Percentiles rank a stretch among this genome's conserved stretches.
phyloP scores from a whole-genome alignment of 2,329 filamentous ascomycete species.

The Bimuria novae-zelandiae region DNA sequence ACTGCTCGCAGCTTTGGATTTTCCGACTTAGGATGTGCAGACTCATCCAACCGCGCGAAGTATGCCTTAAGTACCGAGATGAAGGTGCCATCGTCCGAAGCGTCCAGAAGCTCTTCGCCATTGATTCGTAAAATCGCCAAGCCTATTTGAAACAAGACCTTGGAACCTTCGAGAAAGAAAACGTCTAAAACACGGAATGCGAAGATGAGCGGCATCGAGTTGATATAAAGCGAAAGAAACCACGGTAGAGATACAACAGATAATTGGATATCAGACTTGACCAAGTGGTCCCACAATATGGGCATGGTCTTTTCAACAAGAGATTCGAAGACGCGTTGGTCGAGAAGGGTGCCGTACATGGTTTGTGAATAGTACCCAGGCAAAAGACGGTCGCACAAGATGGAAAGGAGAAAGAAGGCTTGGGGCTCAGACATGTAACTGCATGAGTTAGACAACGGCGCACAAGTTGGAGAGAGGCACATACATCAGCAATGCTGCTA shows the following conservation, averaged over 20 bases:
- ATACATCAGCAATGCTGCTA: slow-evolving; percentile 90
- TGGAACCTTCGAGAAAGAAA: slow-evolving; percentile 97
- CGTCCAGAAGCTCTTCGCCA: slow-evolving; percentile 91
- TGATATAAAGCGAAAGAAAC: slow-evolving; percentile 98
- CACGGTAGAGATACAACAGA: slow-evolving; percentile 96
- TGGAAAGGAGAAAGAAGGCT: slow-evolving; percentile 90
- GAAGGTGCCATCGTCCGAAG: slow-evolving; percentile 92
- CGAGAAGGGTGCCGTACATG: slow-evolving; percentile 97
- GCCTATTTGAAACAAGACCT: slow-evolving; percentile 95
- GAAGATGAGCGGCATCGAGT: slow-evolving; percentile 98
- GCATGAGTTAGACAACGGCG: slow-evolving; percentile 32
- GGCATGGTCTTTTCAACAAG: slow-evolving; percentile 99
- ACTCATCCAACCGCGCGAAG: slow-evolving; percentile 91
- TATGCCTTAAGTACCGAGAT: slow-evolving; percentile 96
- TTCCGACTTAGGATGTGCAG: slow-evolving; percentile 91
- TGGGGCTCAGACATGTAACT: slow-evolving; percentile 95
- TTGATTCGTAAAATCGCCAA: slow-evolving; percentile 97
- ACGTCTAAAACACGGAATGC: slow-evolving; percentile 96
- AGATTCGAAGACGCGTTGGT: slow-evolving; percentile 96
- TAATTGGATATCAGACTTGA: slow-evolving; percentile 93
- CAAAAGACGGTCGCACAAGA: slow-evolving; percentile 88
- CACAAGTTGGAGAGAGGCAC: slow-evolving; percentile 32
- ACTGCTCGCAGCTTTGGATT: slow-evolving; percentile 93
- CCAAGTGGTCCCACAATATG: slow-evolving; percentile 96
- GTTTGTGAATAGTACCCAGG: slow-evolving; percentile 98